Percentiles rank a stretch among this genome's conserved stretches.
These are phyloP conservation scores for Globomyces pollinis-pini DNA, from an alignment of 192 early-diverging fungal species.

Conservation along the genomic window DNA sequence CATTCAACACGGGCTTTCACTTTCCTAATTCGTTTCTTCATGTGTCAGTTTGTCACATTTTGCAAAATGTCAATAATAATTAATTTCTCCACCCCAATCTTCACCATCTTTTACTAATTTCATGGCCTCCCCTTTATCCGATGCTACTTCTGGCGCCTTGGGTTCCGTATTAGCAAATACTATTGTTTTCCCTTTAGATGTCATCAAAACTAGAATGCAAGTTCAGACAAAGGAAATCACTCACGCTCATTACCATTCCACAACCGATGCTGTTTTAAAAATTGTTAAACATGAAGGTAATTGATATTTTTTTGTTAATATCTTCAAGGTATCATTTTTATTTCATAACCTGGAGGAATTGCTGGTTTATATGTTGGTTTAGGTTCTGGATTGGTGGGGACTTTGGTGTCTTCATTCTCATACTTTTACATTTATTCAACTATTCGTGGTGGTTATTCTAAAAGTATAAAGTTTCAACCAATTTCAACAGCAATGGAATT, in stretches of 20 bases:
- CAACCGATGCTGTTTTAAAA: conserved; percentile 71
- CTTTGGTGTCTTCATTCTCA: conserved; percentile 42
- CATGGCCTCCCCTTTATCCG: conserved; percentile 65
- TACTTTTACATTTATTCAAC: conserved; percentile 55
- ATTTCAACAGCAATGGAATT: conserved; percentile 61
- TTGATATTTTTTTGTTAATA: too few relatives aligned
- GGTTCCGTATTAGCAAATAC: conserved; percentile 88
- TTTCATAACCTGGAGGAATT: too few relatives aligned
- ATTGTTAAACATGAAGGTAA: conserved; percentile 78
- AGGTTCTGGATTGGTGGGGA: conserved; percentile 24
- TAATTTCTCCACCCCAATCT: too few relatives aligned
- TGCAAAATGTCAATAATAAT: too few relatives aligned
- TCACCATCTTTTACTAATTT: too few relatives aligned
- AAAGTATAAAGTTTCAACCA: neutral
- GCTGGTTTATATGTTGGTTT: conserved; percentile 67
- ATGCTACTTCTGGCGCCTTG: conserved; percentile 85
- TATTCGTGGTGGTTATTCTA: conserved; percentile 31
- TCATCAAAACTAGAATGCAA: conserved; percentile 96
- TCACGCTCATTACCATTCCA: conserved; percentile 43
- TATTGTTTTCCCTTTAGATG: conserved; percentile 92
- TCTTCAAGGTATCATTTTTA: conserved; percentile 87
- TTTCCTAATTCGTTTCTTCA: too few relatives aligned
- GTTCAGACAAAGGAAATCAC: conserved; percentile 70
- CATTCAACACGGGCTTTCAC: too few relatives aligned
- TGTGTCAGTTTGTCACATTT: too few relatives aligned